Evolutionary conservation across 2,329 filamentous ascomycete species (phyloP).

Genomic region (Keithomyces neogunnii): DNA sequence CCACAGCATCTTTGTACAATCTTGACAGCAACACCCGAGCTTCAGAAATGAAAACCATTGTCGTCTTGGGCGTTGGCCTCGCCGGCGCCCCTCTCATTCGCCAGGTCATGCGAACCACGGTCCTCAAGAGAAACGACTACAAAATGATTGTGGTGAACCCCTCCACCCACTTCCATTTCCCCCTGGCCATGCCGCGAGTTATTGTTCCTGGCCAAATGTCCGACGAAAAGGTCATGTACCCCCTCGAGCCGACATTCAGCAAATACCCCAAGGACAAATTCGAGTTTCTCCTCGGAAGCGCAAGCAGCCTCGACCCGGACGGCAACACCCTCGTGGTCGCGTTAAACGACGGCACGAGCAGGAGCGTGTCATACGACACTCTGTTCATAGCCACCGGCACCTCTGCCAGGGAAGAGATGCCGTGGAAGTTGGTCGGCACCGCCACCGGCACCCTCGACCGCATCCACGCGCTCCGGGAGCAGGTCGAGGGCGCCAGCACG

Average conservation of each 20-base stretch:
- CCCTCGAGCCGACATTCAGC: constrained; percentile 34
- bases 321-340: constrained; percentile 33
- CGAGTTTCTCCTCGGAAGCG: constrained; percentile 43
- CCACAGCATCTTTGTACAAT: not conserved
- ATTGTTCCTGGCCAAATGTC: constrained; percentile 36
- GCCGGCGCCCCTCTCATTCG: constrained; percentile 40
- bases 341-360: constrained; percentile 22
- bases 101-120: constrained; percentile 37
- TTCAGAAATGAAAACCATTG: constrained; percentile 27
- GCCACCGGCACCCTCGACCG: constrained; percentile 32
- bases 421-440: constrained; percentile 39
- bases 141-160: constrained; percentile 39
- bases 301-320: constrained; percentile 32
- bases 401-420: constrained; percentile 31
- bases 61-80: constrained; percentile 41
- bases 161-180: constrained; percentile 41
- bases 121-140: constrained; percentile 29
- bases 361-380: constrained; percentile 38
- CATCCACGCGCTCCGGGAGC: constrained; percentile 25
- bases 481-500: constrained; percentile 33
- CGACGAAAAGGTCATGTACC: constrained; percentile 29
- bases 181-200: constrained; percentile 37
- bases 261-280: constrained; percentile 39
- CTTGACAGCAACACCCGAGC: not conserved
- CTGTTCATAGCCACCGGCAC: constrained; percentile 49